These are phyloP conservation scores for Pichia sp. DNA, from an alignment of 1,139 yeast genomes.

Conservation along the genomic window DNA sequence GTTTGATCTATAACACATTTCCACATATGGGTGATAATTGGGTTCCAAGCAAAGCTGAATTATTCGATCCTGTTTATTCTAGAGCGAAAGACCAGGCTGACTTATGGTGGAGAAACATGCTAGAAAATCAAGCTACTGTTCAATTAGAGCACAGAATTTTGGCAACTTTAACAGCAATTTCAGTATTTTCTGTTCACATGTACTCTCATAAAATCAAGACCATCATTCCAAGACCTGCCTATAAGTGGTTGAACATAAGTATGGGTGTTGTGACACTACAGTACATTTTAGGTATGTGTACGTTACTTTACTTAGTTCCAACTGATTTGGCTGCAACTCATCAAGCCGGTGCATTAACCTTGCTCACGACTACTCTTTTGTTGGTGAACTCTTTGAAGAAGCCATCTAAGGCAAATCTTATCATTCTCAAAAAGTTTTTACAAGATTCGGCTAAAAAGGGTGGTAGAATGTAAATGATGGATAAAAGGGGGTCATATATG, in stretches of 20 bases:
- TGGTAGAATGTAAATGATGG: not conserved
- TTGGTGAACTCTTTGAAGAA: conserved; percentile 61
- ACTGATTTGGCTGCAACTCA: conserved; percentile 90
- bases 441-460: conserved; percentile 11
- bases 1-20: conserved; percentile 89
- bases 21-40: conserved; percentile 90
- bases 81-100: conserved; percentile 64
- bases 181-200: conserved; percentile 61
- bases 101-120: conserved; percentile 81
- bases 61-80: conserved; percentile 68
- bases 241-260: conserved; percentile 51
- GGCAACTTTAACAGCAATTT: conserved; percentile 73
- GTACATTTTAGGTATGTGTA: conserved; percentile 77
- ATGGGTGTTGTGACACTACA: conserved; percentile 82
- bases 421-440: conserved; percentile 22
- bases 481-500: not conserved
- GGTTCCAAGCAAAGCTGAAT: conserved; percentile 64
- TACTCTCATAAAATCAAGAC: conserved; percentile 48
- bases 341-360: conserved; percentile 93
- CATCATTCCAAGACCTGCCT: conserved; percentile 55
- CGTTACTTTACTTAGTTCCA: conserved; percentile 85
- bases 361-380: conserved; percentile 70
- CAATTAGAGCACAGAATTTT: conserved; percentile 84
- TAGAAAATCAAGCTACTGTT: conserved; percentile 95
- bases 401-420: conserved; percentile 37